These are phyloP conservation scores for Fistulinella prunicolor DNA, from an alignment of 768 basidiomycete species.

Conservation along the genomic window DNA sequence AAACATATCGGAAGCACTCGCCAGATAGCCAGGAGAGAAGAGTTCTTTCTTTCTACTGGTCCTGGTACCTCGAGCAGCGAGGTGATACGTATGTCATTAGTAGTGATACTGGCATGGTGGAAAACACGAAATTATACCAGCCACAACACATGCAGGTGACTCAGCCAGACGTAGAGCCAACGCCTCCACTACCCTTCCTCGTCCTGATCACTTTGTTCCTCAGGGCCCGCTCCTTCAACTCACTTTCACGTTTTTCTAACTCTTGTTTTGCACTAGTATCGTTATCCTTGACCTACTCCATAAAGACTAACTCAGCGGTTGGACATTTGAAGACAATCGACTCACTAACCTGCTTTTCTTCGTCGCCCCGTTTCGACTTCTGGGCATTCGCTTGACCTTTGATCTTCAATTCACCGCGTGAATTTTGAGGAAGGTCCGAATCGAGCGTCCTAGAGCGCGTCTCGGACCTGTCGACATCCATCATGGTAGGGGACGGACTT, in stretches of 20 bases:
- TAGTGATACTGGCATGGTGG: constrained; percentile 5
- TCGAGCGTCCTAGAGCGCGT: constrained; percentile 25
- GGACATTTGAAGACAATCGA: constrained; percentile 4
- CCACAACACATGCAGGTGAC: constrained; percentile 3
- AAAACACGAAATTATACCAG: constrained; percentile 22
- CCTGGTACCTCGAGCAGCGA: constrained; percentile 24
- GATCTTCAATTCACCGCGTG: constrained; percentile 61
- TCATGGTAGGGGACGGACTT: constrained; percentile 22
- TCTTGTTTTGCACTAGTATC: constrained; percentile 36
- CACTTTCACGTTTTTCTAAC: constrained; percentile 68
- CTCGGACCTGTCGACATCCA: constrained; percentile 25
- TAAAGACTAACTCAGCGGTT: constrained; percentile 8
- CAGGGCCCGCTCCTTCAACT: constrained; percentile 76
- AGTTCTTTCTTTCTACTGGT: constrained; percentile 18
- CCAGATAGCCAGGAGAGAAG: constrained; percentile 19
- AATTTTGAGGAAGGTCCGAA: constrained; percentile 30
- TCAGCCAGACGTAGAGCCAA: constrained; percentile 20
- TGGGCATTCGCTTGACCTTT: constrained; percentile 65
- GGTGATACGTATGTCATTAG: constrained; percentile 23
- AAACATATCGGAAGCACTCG: constrained; percentile 21
- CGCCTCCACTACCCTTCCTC: constrained; percentile 47
- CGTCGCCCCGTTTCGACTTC: constrained; percentile 54
- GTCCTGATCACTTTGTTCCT: constrained; percentile 81
- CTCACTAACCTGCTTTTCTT: constrained; percentile 27
- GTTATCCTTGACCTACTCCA: constrained; percentile 19